phyloP scores from a whole-genome alignment of 495 filamentous ascomycete genomes.

The Trichoderma parareesei region DNA sequence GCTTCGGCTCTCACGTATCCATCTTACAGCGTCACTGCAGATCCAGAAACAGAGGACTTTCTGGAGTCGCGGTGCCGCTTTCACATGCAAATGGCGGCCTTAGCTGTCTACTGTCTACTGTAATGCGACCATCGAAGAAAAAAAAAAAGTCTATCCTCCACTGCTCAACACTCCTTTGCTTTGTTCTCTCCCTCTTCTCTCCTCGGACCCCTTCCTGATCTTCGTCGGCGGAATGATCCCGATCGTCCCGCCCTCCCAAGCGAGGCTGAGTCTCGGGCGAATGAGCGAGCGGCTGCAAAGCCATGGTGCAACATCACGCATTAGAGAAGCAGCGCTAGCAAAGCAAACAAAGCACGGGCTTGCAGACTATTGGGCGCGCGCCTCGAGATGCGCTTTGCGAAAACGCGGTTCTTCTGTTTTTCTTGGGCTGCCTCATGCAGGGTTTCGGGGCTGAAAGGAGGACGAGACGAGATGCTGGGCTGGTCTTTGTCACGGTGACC shows the following conservation, averaged over 20 bases:
- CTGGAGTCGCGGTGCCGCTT: no score
- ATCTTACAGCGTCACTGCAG: no score
- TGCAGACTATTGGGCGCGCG: background rate
- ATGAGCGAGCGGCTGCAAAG: background rate
- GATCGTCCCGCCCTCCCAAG: conserved; percentile 7
- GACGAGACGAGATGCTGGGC: background rate
- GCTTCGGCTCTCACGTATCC: no score
- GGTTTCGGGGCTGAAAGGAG: background rate
- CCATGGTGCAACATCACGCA: conserved; percentile 2
- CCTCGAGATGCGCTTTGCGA: background rate
- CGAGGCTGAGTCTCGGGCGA: background rate
- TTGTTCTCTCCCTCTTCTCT: background rate
- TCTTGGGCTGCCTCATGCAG: background rate
- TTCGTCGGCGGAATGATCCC: background rate
- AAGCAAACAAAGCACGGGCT: background rate
- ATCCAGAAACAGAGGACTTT: no score
- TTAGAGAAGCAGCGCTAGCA: background rate
- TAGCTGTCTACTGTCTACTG: no score
- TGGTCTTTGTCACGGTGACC: no score
- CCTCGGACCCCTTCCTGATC: background rate
- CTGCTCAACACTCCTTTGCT: background rate
- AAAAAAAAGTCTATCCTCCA: no score
- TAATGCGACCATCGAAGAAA: no score
- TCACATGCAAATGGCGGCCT: no score
- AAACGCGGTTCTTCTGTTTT: background rate